Evolutionary conservation across 2,329 filamentous ascomycete species (phyloP), one percentile per base, ranked within the genome.

Genomic region (Hirsutella minnesotensis): DNA sequence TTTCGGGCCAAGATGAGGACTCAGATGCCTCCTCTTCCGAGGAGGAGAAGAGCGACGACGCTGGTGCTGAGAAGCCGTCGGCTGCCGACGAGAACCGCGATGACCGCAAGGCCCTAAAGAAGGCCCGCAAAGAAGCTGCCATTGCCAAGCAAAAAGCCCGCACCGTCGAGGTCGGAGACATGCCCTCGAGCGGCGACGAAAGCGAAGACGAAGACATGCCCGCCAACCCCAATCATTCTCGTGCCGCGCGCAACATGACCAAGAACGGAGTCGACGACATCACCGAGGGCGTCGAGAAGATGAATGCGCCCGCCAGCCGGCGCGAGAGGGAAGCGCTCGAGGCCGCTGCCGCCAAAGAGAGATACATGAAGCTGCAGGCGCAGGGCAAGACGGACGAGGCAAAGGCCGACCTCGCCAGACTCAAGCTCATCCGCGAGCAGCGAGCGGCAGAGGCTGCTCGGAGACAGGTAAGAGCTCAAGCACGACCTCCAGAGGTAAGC

Each of bases 381-480:
- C 84, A 88, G 58, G 90, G 90, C 56, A 96, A 96, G 79, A 96
- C 92, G 37, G 92, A 98, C 47, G 86, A 95, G 72, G 89, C 90
- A 39, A 83, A 86, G 61, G 82, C 86, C 5, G 92, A 98, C 64
- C 59, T 96, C 52, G 90, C 87, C 46, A 77, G 92, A 44, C 67
- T 98, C 56, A 79, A 72, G 61, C 60, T 90, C 46, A 87, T 98
- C 51, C 79, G 81, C 39, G 86, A 95, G 72, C 83, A 87, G 68
- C 78, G 92, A 49, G 89, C 86, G 56, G 81, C 82, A 18, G 90
- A 94, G 56, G 79, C 86, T 42, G 84, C 81, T 24, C 72, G 87
- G 54, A 89, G 90, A 72, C 77, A 86, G 68, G 90, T 77, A 77
- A 49, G 53, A 22, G 3, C 10, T 33, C 8, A n/a, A n/a, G n/a